Conservation (phyloP, 495 filamentous ascomycete species). For the Cudoniella acicularis region DNA sequence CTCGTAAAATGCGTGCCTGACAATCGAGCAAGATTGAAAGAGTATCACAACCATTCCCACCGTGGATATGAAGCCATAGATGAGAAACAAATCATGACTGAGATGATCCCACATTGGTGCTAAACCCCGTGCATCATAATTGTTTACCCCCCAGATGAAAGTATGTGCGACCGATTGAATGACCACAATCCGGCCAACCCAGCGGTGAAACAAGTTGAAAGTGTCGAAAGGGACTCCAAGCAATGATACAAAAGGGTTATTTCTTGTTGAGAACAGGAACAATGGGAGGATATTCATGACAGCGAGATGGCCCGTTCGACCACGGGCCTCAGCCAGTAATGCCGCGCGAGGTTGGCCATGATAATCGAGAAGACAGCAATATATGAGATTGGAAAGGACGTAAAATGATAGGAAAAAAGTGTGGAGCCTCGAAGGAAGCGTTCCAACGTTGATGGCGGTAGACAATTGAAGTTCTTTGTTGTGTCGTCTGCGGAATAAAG, state of each 20-base stretch:
- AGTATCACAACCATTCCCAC: slow-evolving; percentile 46
- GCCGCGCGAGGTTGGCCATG: slow-evolving; percentile 40
- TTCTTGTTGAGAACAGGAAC: slow-evolving; percentile 65
- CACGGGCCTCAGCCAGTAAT: slow-evolving; percentile 58
- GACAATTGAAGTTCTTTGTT: slow-evolving; percentile 81
- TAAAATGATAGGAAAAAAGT: slow-evolving; percentile 63
- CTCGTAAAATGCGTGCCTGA: slow-evolving; percentile 69
- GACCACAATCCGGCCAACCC: slow-evolving; percentile 71
- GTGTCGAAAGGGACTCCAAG: slow-evolving; percentile 72
- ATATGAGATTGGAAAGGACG: slow-evolving; percentile 57
- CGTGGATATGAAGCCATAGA: slow-evolving; percentile 27
- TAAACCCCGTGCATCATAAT: slow-evolving; percentile 52
- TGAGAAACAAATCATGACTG: slow-evolving; percentile 22
- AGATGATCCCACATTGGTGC: slow-evolving; percentile 34
- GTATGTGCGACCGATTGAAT: slow-evolving; percentile 62
- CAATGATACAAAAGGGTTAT: slow-evolving; percentile 66
- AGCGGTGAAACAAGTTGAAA: slow-evolving; percentile 74
- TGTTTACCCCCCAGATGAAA: slow-evolving; percentile 57
- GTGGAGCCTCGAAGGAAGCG: slow-evolving; percentile 78
- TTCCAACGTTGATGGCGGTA: slow-evolving; percentile 72
- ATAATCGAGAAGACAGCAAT: slow-evolving; percentile 62
- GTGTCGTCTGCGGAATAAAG: slow-evolving; percentile 73
- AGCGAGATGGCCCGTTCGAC: slow-evolving; percentile 70
- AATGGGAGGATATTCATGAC: slow-evolving; percentile 75
- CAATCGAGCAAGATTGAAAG: slow-evolving; percentile 54